phyloP scores from a whole-genome alignment of 1,139 yeast species.

The Diutina rugosa region DNA sequence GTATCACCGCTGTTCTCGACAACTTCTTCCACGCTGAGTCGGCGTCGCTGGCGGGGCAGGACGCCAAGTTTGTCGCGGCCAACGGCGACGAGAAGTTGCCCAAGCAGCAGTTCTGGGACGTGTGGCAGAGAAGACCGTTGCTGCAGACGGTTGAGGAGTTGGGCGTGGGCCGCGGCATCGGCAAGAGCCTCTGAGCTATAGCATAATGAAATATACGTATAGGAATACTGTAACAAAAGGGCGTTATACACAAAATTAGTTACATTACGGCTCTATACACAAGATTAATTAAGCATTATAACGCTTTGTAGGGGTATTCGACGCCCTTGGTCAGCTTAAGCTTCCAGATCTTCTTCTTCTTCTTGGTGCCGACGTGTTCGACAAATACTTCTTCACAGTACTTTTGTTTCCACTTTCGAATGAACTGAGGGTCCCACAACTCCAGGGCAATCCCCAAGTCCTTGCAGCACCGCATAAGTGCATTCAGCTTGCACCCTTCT shows the following conservation, averaged over 20 bases:
- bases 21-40: constrained; percentile 33
- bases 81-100: constrained; percentile 14
- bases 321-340: constrained; percentile 60
- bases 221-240: background rate
- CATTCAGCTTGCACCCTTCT: constrained; percentile 95
- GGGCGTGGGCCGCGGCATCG: constrained; percentile 54
- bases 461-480: constrained; percentile 94
- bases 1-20: constrained; percentile 25
- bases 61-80: constrained; percentile 22
- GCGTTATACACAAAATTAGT: background rate
- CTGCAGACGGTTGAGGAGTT: constrained; percentile 68
- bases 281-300: constrained; percentile 1
- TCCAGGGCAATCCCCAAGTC: constrained; percentile 95
- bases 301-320: constrained; percentile 65
- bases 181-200: constrained; percentile 9
- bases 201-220: background rate
- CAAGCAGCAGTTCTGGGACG: constrained; percentile 73
- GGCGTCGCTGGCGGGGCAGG: constrained; percentile 25
- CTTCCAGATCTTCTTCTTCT: constrained; percentile 86
- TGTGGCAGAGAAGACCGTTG: constrained; percentile 69
- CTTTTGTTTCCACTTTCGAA: constrained; percentile 62
- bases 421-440: constrained; percentile 91
- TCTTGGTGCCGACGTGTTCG: constrained; percentile 70
- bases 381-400: constrained; percentile 77
- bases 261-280: background rate